Base-by-base conservation (phyloP, 2,329 filamentous ascomycete genomes). In the Saccharata proteae region DNA sequence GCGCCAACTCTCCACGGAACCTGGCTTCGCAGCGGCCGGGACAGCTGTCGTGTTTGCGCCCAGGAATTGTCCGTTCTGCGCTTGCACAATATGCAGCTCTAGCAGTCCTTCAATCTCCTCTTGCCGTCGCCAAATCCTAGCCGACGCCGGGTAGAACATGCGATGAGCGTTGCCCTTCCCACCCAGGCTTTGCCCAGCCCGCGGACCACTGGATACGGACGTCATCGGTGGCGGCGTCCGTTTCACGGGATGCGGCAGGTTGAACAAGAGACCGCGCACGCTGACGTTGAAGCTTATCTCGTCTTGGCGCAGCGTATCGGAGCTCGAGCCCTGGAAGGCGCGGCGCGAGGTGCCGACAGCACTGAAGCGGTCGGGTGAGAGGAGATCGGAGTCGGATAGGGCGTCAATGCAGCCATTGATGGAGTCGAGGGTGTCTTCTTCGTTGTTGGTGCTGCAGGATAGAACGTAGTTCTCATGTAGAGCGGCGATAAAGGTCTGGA, bases 241-340 rank as follows among this genome's bases (percentile, higher is more conserved):
- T 51, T 82, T 88, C 7, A 98, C 90, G 0, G 88, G 88, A 43
- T 72, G 72, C 2, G 90, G 90, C 2, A 98, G 67, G 7, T 76
- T 77, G 51, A 93, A 93, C 0, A 94, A 58, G 29, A 96, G 59
- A 1, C 90, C 90, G 9, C 86, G 74, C 0, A 93, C 82, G 4
- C 85, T 85, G 12, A 88, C 77, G 42, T 98, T 83, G 41, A 94
- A 96, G 15, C 80, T 77, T 50, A 98, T 86, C 49, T 98, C 90
- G 40, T 94, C 85, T 54, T 96, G 88, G 5, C 86, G 77, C 7
- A 96, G 59, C 10, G 77, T 67, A 38, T 94, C 88, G 32, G 51
- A 77, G 65, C 52, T 61, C 40, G 50, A 59, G 57, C 64, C 46
- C 59, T 68, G 41, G 43, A 58, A 56, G 49, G 49, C 57, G 15